A percentile compares a stretch with the other conserved stretches of the same genome.
phyloP scores from a whole-genome alignment of 2,329 filamentous ascomycete genomes.

The Trichoderma sp. region DNA sequence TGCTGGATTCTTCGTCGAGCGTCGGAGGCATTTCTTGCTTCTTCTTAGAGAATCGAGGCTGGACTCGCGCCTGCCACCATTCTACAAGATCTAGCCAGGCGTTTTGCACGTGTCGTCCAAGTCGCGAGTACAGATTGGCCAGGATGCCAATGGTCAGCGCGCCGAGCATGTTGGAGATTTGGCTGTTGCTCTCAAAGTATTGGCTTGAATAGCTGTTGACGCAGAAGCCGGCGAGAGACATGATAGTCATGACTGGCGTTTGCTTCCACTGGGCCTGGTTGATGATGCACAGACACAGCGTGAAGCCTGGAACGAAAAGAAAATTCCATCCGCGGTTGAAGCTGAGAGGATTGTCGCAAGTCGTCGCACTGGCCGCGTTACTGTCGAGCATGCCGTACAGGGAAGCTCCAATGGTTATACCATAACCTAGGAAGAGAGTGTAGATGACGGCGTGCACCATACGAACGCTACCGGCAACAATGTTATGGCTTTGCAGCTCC shows the following conservation, averaged over 20 bases:
- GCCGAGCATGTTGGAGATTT: constrained; percentile 76
- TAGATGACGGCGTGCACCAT: constrained; percentile 78
- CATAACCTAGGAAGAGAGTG: constrained; percentile 72
- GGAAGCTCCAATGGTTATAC: constrained; percentile 68
- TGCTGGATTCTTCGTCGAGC: constrained; percentile 38
- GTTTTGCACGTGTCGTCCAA: constrained; percentile 61
- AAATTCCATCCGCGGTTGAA: constrained; percentile 57
- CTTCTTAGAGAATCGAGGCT: constrained; percentile 36
- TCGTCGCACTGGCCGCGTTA: constrained; percentile 49
- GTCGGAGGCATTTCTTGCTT: constrained; percentile 33
- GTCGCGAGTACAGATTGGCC: constrained; percentile 75
- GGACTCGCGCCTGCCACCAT: constrained; percentile 52
- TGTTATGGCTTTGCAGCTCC: constrained; percentile 69
- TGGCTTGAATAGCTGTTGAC: constrained; percentile 73
- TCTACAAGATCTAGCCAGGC: constrained; percentile 49
- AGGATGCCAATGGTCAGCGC: constrained; percentile 75
- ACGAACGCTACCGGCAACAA: constrained; percentile 71
- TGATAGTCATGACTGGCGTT: constrained; percentile 72
- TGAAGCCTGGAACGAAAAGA: constrained; percentile 73
- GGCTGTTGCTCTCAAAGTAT: constrained; percentile 68
- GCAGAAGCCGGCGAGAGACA: constrained; percentile 72
- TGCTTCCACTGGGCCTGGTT: constrained; percentile 83
- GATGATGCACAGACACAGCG: constrained; percentile 72
- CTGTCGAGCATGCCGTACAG: constrained; percentile 65
- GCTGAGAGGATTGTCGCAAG: constrained; percentile 48